A percentile compares a stretch with the other conserved stretches of the same genome.
phyloP scores from a whole-genome alignment of 2,329 filamentous ascomycete genomes.

The Colletotrichum musae region DNA sequence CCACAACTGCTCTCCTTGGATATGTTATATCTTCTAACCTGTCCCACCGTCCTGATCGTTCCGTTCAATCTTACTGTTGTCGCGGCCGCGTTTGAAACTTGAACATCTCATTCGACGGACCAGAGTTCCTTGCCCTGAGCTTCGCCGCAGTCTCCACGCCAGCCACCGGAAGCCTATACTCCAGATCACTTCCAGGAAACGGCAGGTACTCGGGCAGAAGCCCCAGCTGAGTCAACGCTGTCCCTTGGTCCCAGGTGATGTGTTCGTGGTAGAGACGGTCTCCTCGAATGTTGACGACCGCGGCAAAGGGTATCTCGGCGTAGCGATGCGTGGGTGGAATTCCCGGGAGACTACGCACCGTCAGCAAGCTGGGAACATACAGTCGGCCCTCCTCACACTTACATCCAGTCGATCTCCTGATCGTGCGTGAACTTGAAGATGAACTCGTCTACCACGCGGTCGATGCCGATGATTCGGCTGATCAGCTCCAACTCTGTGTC shows the following conservation, averaged over 20 bases:
- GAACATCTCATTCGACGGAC: constrained; percentile 51
- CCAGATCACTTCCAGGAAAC: constrained; percentile 59
- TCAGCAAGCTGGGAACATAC: neutral
- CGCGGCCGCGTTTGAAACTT: constrained; percentile 27
- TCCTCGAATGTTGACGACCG: constrained; percentile 74
- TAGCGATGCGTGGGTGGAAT: constrained; percentile 67
- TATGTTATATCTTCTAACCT: no score
- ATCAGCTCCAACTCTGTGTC: constrained; percentile 78
- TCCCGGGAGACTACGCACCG: constrained; percentile 59
- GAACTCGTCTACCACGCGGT: constrained; percentile 81
- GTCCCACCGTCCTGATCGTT: no score
- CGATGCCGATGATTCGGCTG: constrained; percentile 78
- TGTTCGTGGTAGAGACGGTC: constrained; percentile 77
- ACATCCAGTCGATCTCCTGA: constrained; percentile 78
- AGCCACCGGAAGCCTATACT: constrained; percentile 50
- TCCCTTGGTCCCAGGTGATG: constrained; percentile 78
- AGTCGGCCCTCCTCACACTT: constrained; percentile 48
- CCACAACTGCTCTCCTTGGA: no score
- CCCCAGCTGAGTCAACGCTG: constrained; percentile 71
- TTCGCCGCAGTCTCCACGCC: constrained; percentile 50
- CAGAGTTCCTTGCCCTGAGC: constrained; percentile 48
- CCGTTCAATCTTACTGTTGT: neutral
- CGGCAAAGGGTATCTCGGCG: constrained; percentile 72
- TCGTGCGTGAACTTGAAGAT: constrained; percentile 76
- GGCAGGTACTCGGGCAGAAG: constrained; percentile 71